Conservation (phyloP, 2,329 filamentous ascomycete species). For the Colletotrichum scovillei region DNA sequence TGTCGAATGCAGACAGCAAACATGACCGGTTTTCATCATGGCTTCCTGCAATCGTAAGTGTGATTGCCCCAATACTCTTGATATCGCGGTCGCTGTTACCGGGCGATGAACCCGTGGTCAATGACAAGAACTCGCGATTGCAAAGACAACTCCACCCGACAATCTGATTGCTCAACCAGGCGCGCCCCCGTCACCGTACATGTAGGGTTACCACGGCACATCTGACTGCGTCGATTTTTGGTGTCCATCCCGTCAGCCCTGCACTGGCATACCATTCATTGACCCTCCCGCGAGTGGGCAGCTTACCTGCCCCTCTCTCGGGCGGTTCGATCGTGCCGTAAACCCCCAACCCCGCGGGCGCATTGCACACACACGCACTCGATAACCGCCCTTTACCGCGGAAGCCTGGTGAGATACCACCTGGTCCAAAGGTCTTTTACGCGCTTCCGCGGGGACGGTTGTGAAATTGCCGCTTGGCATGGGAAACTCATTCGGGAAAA, state of each 20-base stretch:
- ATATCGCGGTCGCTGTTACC: neutral
- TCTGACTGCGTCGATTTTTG: neutral
- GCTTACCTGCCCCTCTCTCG: neutral
- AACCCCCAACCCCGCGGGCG: neutral
- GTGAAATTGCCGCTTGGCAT: neutral
- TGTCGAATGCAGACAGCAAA: neutral
- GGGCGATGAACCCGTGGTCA: neutral
- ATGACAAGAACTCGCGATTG: neutral
- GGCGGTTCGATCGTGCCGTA: neutral
- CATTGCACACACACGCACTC: neutral
- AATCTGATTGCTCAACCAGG: neutral
- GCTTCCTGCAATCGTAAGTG: neutral
- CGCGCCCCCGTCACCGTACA: neutral
- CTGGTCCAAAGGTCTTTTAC: neutral
- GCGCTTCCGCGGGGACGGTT: neutral
- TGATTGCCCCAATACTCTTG: neutral
- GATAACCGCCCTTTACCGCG: constrained; percentile 3
- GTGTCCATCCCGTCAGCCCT: neutral
- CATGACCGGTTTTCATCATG: neutral
- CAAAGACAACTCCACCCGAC: neutral
- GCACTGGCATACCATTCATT: neutral
- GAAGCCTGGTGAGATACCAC: neutral
- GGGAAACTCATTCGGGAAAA: neutral
- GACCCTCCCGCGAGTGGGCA: neutral
- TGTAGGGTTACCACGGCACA: neutral